These are phyloP conservation scores for Pulveroboletus sp. DNA, from an alignment of 768 basidiomycete genomes.

Conservation along the genomic window DNA sequence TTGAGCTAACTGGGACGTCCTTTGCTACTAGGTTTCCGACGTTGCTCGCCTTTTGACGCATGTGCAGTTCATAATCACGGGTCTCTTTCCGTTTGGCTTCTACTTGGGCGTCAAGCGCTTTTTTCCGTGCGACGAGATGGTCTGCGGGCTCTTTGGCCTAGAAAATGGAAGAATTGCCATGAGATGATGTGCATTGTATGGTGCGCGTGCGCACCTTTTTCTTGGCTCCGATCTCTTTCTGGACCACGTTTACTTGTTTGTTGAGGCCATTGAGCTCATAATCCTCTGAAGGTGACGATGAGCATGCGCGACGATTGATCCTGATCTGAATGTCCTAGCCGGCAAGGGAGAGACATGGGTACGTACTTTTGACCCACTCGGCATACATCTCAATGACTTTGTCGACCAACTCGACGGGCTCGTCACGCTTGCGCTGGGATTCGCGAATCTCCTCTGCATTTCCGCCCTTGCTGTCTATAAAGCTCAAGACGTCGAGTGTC, in stretches of 20 bases:
- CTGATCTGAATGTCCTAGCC: not conserved
- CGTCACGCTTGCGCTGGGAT: constrained; percentile 88
- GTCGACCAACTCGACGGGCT: constrained; percentile 88
- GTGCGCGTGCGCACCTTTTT: constrained; percentile 64
- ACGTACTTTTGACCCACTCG: constrained; percentile 92
- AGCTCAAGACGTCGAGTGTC: constrained; percentile 78
- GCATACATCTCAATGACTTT: constrained; percentile 89
- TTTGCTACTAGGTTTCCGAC: constrained; percentile 94
- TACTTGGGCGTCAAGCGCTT: constrained; percentile 76
- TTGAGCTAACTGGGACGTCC: constrained; percentile 76
- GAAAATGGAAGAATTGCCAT: not conserved
- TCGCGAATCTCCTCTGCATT: constrained; percentile 86
- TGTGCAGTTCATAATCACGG: constrained; percentile 67
- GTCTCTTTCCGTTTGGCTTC: constrained; percentile 71
- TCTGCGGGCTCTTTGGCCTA: constrained; percentile 91
- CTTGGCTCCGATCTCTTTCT: constrained; percentile 92
- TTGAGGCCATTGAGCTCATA: constrained; percentile 74
- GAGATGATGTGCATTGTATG: not conserved
- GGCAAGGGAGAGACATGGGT: not conserved
- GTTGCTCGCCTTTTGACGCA: constrained; percentile 75
- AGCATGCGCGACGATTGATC: not conserved
- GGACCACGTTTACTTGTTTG: constrained; percentile 83
- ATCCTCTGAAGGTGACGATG: constrained; percentile 53
- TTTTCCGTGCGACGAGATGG: constrained; percentile 81
- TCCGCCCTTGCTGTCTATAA: constrained; percentile 87